These are phyloP conservation scores for Porogramme epimiltina DNA, from an alignment of 1,284 basidiomycete species.

Conservation along the genomic window DNA sequence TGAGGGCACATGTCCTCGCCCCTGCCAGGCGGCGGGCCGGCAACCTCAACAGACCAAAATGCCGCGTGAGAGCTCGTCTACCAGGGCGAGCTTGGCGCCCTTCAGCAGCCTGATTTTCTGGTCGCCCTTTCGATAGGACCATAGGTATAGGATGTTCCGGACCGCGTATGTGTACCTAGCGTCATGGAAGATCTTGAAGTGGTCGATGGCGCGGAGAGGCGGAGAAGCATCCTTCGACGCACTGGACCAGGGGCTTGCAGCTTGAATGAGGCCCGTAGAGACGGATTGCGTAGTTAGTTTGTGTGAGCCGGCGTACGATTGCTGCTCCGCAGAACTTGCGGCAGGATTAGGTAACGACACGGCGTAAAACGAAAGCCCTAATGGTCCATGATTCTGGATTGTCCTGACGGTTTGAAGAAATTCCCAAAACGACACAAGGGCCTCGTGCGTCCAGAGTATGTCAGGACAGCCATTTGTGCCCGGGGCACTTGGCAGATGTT, in stretches of 20 bases:
- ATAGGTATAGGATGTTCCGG: conserved; percentile 54
- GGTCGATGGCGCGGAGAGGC: conserved; percentile 42
- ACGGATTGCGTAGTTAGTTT: conserved; percentile 8
- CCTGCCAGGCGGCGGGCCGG: too few relatives aligned
- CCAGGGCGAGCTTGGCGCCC: conserved; percentile 20
- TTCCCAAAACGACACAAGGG: conserved; percentile 52
- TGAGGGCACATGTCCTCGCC: too few relatives aligned
- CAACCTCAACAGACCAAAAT: conserved; percentile 8
- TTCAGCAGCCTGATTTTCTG: conserved; percentile 20
- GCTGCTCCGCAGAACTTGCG: conserved; percentile 21
- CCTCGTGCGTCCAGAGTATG: conserved; percentile 53
- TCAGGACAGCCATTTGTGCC: conserved; percentile 3
- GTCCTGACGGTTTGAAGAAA: conserved; percentile 48
- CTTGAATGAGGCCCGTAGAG: neutral
- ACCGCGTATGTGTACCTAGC: conserved; percentile 48
- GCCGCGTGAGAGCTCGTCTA: conserved; percentile 19
- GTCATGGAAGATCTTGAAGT: conserved; percentile 68
- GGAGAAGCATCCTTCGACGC: conserved; percentile 11
- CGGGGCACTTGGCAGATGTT: neutral
- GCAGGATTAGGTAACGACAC: conserved; percentile 25
- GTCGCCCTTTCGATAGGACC: conserved; percentile 37
- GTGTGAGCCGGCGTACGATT: conserved; percentile 10
- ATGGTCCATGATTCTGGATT: conserved; percentile 42
- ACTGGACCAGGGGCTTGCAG: conserved; percentile 1
- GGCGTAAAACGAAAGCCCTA: conserved; percentile 56